A percentile compares a stretch with the other conserved stretches of the same genome.
phyloP scores from a whole-genome alignment of 1,284 basidiomycete genomes.

The Vanrija humicola region DNA sequence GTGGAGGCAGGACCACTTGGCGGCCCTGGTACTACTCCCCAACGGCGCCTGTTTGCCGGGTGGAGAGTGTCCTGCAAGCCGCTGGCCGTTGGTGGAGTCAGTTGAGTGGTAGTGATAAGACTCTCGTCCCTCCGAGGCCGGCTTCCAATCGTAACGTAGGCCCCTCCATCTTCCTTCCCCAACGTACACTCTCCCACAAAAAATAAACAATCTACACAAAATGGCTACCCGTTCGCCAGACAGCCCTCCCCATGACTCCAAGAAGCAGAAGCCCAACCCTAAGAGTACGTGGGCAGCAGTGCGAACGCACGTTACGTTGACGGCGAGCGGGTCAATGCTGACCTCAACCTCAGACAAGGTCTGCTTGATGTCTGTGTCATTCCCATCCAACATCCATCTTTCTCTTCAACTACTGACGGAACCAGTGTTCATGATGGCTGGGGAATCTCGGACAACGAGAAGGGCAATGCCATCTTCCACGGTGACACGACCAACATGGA shows the following conservation, averaged over 20 bases:
- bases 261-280: conserved; percentile 20
- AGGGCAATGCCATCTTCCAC: conserved; percentile 81
- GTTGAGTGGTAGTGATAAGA: no score
- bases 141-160: not conserved
- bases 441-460: conserved; percentile 68
- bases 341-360: conserved; percentile 62
- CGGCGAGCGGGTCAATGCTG: not conserved
- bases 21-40: no score
- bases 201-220: not conserved
- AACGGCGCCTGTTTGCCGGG: no score
- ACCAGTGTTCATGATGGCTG: conserved; percentile 87
- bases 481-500: conserved; percentile 84
- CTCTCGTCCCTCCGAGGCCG: no score
- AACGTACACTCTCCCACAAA: not conserved
- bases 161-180: not conserved
- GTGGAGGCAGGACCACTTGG: no score
- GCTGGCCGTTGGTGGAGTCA: no score
- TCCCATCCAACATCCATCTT: not conserved
- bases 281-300: conserved; percentile 7
- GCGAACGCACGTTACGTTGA: no score
- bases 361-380: conserved; percentile 70
- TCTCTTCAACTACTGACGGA: not conserved
- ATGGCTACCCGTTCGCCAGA: conserved; percentile 17
- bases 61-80: no score
- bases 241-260: conserved; percentile 18